phyloP scores from a whole-genome alignment of 345 rosid species.

The Bruguiera parviflora region DNA sequence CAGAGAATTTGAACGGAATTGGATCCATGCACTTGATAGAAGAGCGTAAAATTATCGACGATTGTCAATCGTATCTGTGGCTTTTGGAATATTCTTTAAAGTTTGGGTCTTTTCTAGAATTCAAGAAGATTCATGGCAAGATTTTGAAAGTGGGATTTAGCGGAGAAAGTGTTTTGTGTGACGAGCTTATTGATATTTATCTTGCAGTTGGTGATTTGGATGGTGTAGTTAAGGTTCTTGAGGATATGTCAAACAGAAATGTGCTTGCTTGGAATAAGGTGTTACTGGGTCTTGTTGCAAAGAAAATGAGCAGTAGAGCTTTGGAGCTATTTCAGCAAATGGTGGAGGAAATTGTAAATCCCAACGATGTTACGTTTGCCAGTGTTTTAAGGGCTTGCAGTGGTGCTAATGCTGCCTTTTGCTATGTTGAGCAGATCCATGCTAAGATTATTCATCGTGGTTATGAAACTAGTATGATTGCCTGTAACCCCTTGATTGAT shows the following conservation, averaged over 20 bases:
- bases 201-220: constrained; percentile 37
- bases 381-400: constrained; percentile 50
- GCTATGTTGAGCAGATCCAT: constrained; percentile 56
- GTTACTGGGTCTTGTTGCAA: constrained; percentile 38
- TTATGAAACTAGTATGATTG: constrained; percentile 37
- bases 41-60: constrained; percentile 42
- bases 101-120: constrained; percentile 42
- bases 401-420: constrained; percentile 28
- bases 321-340: constrained; percentile 37
- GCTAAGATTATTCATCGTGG: constrained; percentile 57
- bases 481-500: constrained; percentile 70
- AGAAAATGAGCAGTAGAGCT: constrained; percentile 33
- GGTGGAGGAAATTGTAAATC: constrained; percentile 41
- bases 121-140: constrained; percentile 55
- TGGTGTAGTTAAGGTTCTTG: constrained; percentile 51
- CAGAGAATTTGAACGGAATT: constrained; percentile 24
- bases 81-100: constrained; percentile 48
- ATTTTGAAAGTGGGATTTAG: constrained; percentile 56
- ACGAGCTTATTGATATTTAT: constrained; percentile 49
- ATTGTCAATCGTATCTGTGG: constrained; percentile 54
- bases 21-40: constrained; percentile 32
- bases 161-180: constrained; percentile 33
- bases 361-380: constrained; percentile 42
- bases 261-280: constrained; percentile 51
- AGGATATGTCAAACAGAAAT: constrained; percentile 59